Percentiles rank a stretch among this genome's conserved stretches.
Evolutionary conservation across 768 basidiomycete species (phyloP).

Genomic region (Auriscalpium microsporum): DNA sequence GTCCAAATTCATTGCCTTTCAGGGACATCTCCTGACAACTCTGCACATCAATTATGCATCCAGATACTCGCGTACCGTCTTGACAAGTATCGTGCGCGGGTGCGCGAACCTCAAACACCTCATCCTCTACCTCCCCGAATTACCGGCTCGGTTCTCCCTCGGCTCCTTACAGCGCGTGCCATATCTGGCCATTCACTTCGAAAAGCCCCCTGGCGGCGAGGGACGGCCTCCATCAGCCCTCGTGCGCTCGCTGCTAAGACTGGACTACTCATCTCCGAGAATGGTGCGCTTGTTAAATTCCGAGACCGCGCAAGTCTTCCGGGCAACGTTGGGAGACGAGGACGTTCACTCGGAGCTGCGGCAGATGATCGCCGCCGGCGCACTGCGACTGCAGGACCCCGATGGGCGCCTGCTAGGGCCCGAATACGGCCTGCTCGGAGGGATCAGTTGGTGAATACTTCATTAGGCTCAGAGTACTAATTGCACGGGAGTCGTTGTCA

Average conservation of each 20-base stretch:
- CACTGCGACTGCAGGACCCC: background rate
- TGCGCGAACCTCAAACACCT: background rate
- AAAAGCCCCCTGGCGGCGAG: background rate
- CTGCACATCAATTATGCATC: background rate
- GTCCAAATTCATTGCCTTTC: background rate
- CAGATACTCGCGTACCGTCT: background rate
- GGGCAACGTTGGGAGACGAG: background rate
- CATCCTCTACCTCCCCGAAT: background rate
- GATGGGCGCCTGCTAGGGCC: background rate
- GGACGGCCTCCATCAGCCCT: background rate
- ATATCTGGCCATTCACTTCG: background rate
- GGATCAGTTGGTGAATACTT: too few species aligned
- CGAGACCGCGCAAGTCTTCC: background rate
- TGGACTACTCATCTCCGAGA: background rate
- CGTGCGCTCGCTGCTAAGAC: background rate
- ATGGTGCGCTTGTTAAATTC: background rate
- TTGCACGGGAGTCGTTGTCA: too few species aligned
- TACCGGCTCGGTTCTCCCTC: background rate
- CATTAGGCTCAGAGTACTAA: too few species aligned
- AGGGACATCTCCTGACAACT: background rate
- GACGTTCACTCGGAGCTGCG: background rate
- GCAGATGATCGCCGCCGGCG: background rate
- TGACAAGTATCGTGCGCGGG: background rate
- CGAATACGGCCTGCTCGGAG: too few species aligned
- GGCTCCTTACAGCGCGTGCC: background rate